Base-by-base conservation (phyloP, 176 grass and related monocot genomes). In the Triticum monococcum region DNA sequence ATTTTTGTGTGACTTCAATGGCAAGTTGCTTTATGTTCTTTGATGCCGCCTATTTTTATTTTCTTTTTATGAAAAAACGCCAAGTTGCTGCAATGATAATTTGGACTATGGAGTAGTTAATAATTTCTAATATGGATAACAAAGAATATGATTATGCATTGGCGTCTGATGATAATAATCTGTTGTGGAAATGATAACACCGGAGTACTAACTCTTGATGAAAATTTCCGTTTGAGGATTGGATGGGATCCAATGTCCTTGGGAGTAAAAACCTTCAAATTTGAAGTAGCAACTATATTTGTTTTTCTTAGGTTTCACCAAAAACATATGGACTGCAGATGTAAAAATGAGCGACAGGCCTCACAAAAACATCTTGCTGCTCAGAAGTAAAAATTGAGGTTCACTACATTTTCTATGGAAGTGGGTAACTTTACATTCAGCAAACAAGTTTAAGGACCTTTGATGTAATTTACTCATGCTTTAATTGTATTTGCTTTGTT, bases 401-500 rank as follows among this genome's bases (percentile, higher is more conserved):
- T 88, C 30, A 6, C 54, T 28, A 7, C 36, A 43, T 46, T n/a
- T 62, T 62, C 3, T 62, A n/a, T 62, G 22, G 59, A 23, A 10
- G 59, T n/a, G 22, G 22, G 9, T 9, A 40, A 56, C 52, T 56
- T 20, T 3, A 57, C 74, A 71, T 40, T 75, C 9, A 71, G 8
- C 13, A 69, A 70, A 33, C 16, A 86, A 65, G 24, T 79, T 77
- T 36, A 64, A 66, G 26, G 31, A 77, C 13, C 28, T 76, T 65
- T 37, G 25, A 38, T 81, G 12, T 88, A 64, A 83, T 81, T 20
- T 37, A 22, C 45, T 75, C 14, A 33, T 36, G 66, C 68, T 17
- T 69, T 77, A 77, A 23, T 75, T 91, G 22, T 48, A 72, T 65
- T 68, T 76, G 1, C 20, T 78, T 40, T 84, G 8, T 36, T 80